Conservation (phyloP, 306 rosid species). For the Sechiopsis laciniata region DNA sequence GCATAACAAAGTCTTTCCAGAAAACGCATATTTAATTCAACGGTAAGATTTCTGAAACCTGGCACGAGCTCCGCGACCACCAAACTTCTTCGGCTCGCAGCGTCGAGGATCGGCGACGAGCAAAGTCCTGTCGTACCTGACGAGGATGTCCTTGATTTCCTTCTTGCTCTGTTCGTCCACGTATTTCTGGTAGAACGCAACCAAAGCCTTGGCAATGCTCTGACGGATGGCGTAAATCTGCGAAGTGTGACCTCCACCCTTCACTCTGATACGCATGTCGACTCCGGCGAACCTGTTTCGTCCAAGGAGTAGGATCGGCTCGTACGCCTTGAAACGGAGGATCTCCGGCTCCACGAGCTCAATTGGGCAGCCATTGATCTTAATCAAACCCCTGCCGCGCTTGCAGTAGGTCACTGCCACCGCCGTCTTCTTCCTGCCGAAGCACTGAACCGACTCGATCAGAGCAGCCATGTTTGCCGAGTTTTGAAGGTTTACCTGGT, state of each 20-base stretch:
- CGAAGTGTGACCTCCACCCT: conserved; percentile 48
- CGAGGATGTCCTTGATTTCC: conserved; percentile 79
- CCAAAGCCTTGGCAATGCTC: conserved; percentile 76
- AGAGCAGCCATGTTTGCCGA: conserved; percentile 27
- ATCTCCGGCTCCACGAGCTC: too few species aligned
- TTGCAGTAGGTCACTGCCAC: conserved; percentile 88
- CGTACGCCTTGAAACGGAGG: too few species aligned
- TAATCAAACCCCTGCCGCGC: conserved; percentile 73
- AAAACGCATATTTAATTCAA: conserved; percentile 26
- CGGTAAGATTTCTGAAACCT: conserved; percentile 92
- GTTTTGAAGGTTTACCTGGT: conserved; percentile 11
- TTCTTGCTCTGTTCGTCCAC: conserved; percentile 89
- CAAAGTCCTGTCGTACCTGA: conserved; percentile 54
- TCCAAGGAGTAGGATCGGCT: conserved; percentile 50
- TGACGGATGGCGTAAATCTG: conserved; percentile 53
- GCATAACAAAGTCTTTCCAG: background rate
- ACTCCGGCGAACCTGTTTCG: conserved; percentile 60
- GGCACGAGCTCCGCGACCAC: conserved; percentile 84
- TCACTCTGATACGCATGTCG: conserved; percentile 75
- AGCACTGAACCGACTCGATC: conserved; percentile 61
- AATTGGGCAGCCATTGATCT: conserved; percentile 16
- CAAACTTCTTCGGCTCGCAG: conserved; percentile 91
- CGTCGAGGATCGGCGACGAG: conserved; percentile 34
- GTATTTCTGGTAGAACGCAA: conserved; percentile 73
- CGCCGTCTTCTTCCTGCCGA: conserved; percentile 83